Conservation (phyloP, 345 rosid species). For the Cardamine occulta region DNA sequence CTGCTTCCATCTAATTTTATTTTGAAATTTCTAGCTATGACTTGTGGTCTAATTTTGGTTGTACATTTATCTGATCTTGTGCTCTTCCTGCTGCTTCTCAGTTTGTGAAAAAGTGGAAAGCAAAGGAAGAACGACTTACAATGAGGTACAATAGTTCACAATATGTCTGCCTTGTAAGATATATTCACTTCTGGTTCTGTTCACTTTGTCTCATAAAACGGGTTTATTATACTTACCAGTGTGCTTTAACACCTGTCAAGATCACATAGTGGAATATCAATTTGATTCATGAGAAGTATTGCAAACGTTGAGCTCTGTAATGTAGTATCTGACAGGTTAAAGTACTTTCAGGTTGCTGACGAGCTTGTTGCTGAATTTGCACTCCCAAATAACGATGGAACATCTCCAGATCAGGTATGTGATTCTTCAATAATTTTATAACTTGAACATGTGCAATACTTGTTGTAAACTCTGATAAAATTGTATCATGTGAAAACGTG, state of each 20-base stretch:
- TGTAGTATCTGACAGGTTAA: conserved; percentile 45
- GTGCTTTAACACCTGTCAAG: background rate
- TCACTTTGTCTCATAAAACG: background rate
- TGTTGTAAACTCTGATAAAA: conserved; percentile 10
- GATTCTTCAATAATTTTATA: conserved; percentile 4
- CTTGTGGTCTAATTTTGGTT: background rate
- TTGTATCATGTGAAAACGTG: conserved; percentile 15
- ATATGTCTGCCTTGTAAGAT: conserved; percentile 1
- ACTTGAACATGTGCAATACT: conserved; percentile 5
- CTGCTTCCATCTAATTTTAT: background rate
- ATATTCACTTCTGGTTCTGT: background rate
- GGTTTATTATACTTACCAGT: background rate
- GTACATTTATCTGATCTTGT: background rate
- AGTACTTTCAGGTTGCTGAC: conserved; percentile 87
- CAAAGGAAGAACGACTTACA: conserved; percentile 97
- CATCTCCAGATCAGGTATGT: conserved; percentile 91
- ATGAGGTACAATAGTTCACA: conserved; percentile 68
- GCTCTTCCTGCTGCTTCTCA: conserved; percentile 42
- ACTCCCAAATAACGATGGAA: conserved; percentile 68
- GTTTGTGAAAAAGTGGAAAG: conserved; percentile 99
- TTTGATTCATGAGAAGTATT: conserved; percentile 22
- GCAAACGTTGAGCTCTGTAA: conserved; percentile 20
- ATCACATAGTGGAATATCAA: conserved; percentile 25
- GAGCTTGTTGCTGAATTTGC: conserved; percentile 99
- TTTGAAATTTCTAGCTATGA: conserved; percentile 7